Percentiles rank a stretch among this genome's conserved stretches.
These are phyloP conservation scores for Chalciporus pseudorubinellus DNA, from an alignment of 768 basidiomycete species.

Conservation along the genomic window DNA sequence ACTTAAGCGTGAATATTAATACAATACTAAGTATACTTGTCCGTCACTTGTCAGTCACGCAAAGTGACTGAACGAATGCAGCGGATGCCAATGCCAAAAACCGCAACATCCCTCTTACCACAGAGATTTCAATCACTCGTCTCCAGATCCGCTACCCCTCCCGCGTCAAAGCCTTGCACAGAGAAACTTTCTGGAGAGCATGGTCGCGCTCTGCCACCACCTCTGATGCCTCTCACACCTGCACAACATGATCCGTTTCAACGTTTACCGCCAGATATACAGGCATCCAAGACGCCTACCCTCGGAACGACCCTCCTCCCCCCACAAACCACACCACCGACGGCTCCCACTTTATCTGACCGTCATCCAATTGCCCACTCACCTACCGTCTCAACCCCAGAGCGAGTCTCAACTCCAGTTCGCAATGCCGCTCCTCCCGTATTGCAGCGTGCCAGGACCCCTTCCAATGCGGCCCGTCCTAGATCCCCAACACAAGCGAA, in stretches of 20 bases:
- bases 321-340: not conserved
- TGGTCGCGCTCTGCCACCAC: constrained; percentile 8
- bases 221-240: constrained; percentile 1
- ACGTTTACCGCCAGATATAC: constrained; percentile 23
- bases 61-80: too few relatives aligned
- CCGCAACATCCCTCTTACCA: constrained; percentile 47
- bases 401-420: constrained; percentile 14
- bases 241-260: constrained; percentile 27
- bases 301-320: constrained; percentile 7
- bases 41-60: too few relatives aligned
- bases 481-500: constrained; percentile 9
- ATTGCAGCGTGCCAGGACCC: constrained; percentile 18
- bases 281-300: constrained; percentile 4
- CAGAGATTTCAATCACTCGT: constrained; percentile 49
- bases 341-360: constrained; percentile 5
- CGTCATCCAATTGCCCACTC: constrained; percentile 3
- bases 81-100: too few relatives aligned
- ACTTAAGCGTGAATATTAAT: too few relatives aligned
- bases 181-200: constrained; percentile 8
- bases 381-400: constrained; percentile 9
- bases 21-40: too few relatives aligned
- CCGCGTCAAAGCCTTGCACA: constrained; percentile 4
- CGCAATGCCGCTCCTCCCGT: constrained; percentile 15
- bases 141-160: constrained; percentile 16
- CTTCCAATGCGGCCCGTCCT: constrained; percentile 15